These are phyloP conservation scores for Sclerotinia subarctica DNA, from an alignment of 2,329 filamentous ascomycete species.

Conservation along the genomic window DNA sequence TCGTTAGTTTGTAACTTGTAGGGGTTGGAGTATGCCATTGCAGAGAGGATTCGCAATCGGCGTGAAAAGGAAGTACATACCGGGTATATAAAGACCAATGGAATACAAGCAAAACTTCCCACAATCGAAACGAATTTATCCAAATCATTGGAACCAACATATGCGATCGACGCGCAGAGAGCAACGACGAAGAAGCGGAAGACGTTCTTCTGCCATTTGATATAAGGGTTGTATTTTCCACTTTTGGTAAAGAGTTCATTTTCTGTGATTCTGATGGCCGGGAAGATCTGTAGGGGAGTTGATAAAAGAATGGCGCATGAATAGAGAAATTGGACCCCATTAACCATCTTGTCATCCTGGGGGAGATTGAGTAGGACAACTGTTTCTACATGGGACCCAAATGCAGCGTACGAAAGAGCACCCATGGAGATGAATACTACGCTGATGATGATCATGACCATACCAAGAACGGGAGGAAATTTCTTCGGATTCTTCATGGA, in stretches of 20 bases:
- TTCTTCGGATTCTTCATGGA: constrained; percentile 90
- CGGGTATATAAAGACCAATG: constrained; percentile 94
- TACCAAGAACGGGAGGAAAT: constrained; percentile 82
- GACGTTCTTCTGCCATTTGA: constrained; percentile 99
- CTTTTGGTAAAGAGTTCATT: constrained; percentile 91
- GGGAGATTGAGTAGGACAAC: constrained; percentile 95
- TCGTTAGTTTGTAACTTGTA: constrained; percentile 18
- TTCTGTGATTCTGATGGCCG: constrained; percentile 93
- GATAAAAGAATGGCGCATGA: constrained; percentile 95
- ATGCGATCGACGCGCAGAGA: constrained; percentile 82
- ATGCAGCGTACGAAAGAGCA: constrained; percentile 91
- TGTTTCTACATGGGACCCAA: constrained; percentile 91
- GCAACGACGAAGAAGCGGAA: constrained; percentile 93
- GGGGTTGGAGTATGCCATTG: background rate
- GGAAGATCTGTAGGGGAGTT: constrained; percentile 95
- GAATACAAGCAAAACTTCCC: constrained; percentile 96
- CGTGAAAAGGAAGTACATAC: constrained; percentile 54
- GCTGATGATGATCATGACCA: constrained; percentile 94
- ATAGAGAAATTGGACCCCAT: constrained; percentile 93
- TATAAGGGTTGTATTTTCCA: constrained; percentile 95
- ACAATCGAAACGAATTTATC: constrained; percentile 98
- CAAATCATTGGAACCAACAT: constrained; percentile 86
- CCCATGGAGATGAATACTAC: constrained; percentile 88
- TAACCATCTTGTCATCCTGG: constrained; percentile 92
- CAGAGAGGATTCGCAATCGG: background rate